Percentiles rank a stretch among this genome's conserved stretches.
Conservation (phyloP, 2,329 filamentous ascomycete species). For the Mollisiaceae sp. region DNA sequence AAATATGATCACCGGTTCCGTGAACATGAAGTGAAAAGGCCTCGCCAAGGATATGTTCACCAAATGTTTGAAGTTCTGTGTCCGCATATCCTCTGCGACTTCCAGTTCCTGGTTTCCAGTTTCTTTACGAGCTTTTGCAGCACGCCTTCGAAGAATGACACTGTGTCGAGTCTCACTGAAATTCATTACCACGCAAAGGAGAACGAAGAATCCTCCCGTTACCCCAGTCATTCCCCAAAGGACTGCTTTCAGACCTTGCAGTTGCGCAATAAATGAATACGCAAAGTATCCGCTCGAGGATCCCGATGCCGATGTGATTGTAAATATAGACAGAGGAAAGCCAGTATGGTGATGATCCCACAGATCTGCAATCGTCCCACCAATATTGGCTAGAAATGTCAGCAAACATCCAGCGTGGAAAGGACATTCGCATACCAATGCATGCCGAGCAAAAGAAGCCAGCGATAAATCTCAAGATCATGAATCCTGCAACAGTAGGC, state of each 20-base stretch:
- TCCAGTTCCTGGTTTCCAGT: slow-evolving; percentile 1
- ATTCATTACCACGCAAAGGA: background rate
- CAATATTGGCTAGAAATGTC: slow-evolving; percentile 1
- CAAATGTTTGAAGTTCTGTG: background rate
- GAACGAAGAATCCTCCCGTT: background rate
- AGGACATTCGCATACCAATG: background rate
- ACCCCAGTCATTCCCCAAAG: background rate
- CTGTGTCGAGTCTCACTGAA: background rate
- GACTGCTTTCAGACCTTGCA: slow-evolving; percentile 1
- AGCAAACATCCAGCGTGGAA: background rate
- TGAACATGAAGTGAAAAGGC: slow-evolving; percentile 4
- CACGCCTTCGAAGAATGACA: background rate
- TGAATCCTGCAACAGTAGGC: background rate
- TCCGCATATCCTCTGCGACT: slow-evolving; percentile 5
- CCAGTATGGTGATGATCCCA: slow-evolving; percentile 9
- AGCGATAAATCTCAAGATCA: slow-evolving; percentile 1
- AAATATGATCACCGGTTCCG: slow-evolving; percentile 1
- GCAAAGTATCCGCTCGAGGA: slow-evolving; percentile 1
- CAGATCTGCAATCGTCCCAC: background rate
- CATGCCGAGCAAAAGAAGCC: slow-evolving; percentile 1
- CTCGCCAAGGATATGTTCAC: background rate
- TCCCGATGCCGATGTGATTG: background rate
- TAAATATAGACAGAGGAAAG: background rate
- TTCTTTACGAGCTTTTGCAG: slow-evolving; percentile 1
- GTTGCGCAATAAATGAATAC: background rate